These are phyloP conservation scores for Scedosporium apiospermum DNA, from an alignment of 2,329 filamentous ascomycete species.

Conservation along the genomic window DNA sequence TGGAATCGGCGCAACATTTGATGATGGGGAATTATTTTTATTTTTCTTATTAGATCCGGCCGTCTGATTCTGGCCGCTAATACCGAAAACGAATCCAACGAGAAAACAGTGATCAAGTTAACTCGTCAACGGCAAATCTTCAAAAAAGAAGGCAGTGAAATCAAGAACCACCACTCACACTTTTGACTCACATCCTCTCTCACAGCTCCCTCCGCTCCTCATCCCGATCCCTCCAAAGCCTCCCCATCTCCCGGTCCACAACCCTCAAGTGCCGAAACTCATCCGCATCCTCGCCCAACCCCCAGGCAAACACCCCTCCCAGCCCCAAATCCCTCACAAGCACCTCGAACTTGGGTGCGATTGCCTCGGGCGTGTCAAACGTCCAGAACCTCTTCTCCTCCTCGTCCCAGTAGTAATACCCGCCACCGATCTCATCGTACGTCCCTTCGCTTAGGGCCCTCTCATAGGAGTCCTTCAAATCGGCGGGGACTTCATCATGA, in stretches of 20 bases:
- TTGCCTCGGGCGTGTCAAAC: slow-evolving; percentile 55
- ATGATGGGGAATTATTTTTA: background rate
- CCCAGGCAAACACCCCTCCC: slow-evolving; percentile 70
- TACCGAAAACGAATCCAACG: background rate
- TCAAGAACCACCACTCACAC: background rate
- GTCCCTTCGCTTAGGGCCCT: slow-evolving; percentile 41
- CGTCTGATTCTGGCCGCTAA: background rate
- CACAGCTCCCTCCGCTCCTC: background rate
- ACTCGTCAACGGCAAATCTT: no score
- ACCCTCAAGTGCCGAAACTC: slow-evolving; percentile 30
- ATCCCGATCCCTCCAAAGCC: background rate
- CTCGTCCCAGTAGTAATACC: slow-evolving; percentile 59
- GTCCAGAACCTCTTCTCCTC: slow-evolving; percentile 59
- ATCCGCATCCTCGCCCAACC: slow-evolving; percentile 56
- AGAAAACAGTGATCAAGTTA: background rate
- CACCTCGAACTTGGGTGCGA: slow-evolving; percentile 50
- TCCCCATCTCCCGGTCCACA: slow-evolving; percentile 8
- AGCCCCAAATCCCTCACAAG: slow-evolving; percentile 47
- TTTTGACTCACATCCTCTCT: background rate
- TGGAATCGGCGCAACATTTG: background rate
- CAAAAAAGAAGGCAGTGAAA: background rate
- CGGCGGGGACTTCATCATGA: slow-evolving; percentile 42
- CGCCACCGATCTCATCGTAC: slow-evolving; percentile 50
- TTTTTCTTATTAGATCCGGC: background rate
- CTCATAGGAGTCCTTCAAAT: slow-evolving; percentile 47